These are phyloP conservation scores for Nannochloris sp. DNA, from an alignment of 139 green algal species.

Conservation along the genomic window DNA sequence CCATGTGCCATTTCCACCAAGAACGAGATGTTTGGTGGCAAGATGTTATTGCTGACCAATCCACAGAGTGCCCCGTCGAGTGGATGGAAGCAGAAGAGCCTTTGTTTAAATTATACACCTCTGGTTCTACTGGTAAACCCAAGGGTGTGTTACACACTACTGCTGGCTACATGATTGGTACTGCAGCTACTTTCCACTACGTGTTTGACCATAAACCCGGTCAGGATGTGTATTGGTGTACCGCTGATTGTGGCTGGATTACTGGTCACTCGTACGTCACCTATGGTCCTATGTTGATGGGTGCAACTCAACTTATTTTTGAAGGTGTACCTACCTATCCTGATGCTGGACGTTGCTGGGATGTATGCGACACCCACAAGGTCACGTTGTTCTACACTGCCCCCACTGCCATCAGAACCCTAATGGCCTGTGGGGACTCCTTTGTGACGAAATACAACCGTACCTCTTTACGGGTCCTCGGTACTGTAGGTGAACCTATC, in stretches of 20 bases:
- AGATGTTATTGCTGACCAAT: constrained; percentile 54
- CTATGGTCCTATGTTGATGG: constrained; percentile 82
- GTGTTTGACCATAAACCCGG: constrained; percentile 60
- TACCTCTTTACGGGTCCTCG: constrained; percentile 69
- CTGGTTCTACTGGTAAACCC: constrained; percentile 86
- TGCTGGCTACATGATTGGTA: constrained; percentile 79
- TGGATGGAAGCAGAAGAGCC: constrained; percentile 89
- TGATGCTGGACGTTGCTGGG: constrained; percentile 81
- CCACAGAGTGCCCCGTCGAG: constrained; percentile 57
- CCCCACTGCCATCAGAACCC: constrained; percentile 82
- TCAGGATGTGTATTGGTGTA: constrained; percentile 94
- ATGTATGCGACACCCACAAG: constrained; percentile 81
- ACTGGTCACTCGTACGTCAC: constrained; percentile 85
- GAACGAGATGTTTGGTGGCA: constrained; percentile 81
- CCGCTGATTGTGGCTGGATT: constrained; percentile 97
- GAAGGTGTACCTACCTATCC: constrained; percentile 88
- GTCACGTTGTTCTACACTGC: constrained; percentile 92
- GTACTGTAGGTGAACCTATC: constrained; percentile 96
- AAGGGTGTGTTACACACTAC: constrained; percentile 93
- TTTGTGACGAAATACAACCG: constrained; percentile 45
- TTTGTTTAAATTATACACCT: constrained; percentile 95
- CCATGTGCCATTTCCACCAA: constrained; percentile 19
- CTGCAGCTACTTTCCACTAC: constrained; percentile 73
- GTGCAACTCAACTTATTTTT: constrained; percentile 78
- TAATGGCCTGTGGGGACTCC: constrained; percentile 78